Conservation (phyloP, 495 filamentous ascomycete species). For the Tetracladium marchalianum region DNA sequence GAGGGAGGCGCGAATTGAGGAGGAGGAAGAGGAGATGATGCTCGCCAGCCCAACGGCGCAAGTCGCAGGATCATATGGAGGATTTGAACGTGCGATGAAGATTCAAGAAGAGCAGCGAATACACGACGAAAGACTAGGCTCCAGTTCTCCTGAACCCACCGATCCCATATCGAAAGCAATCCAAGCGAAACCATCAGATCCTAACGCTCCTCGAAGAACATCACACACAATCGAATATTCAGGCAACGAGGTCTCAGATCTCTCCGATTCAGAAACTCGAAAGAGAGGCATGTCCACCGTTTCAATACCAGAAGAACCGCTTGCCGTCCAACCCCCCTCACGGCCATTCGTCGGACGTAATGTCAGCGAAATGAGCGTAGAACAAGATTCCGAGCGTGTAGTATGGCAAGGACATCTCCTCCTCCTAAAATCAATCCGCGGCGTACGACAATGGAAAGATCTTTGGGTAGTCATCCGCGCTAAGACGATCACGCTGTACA, state of each 20-base stretch:
- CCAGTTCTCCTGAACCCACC: constrained; percentile 56
- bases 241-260: constrained; percentile 81
- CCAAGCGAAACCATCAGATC: constrained; percentile 18
- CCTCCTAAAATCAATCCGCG: constrained; percentile 74
- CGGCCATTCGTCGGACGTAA: constrained; percentile 34
- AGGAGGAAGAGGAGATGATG: constrained; percentile 74
- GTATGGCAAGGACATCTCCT: constrained; percentile 89
- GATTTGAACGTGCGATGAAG: constrained; percentile 15
- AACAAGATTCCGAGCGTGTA: constrained; percentile 57
- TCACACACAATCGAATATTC: constrained; percentile 61
- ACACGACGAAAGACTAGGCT: constrained; percentile 32
- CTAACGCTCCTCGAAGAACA: constrained; percentile 2
- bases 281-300: constrained; percentile 29
- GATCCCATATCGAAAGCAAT: constrained; percentile 32
- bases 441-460: constrained; percentile 89
- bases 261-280: constrained; percentile 63
- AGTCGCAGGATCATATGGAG: constrained; percentile 7
- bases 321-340: constrained; percentile 14
- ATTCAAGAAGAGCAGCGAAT: constrained; percentile 18
- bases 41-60: constrained; percentile 45
- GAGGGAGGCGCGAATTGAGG: constrained; percentile 67
- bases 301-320: constrained; percentile 27
- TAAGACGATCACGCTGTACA: constrained; percentile 82
- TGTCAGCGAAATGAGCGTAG: constrained; percentile 44
- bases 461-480: constrained; percentile 89